A percentile compares a stretch with the other conserved stretches of the same genome.
Conservation (phyloP, 768 basidiomycete genomes). For the Mycena venus region DNA sequence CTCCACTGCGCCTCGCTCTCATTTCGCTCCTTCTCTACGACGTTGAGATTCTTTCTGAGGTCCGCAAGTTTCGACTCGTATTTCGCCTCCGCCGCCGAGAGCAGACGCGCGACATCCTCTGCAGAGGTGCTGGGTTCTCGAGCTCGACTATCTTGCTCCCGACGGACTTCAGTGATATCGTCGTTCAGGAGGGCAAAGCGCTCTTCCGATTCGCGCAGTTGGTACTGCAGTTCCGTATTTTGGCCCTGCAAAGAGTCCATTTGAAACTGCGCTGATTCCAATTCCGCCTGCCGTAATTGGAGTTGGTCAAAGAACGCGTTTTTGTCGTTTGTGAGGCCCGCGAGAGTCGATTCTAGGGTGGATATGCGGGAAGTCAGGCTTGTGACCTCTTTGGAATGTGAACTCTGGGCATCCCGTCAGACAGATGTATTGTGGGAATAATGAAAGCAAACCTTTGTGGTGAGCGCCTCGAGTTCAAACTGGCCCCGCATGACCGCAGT, state of each 20-base stretch:
- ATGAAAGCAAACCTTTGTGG: conserved; percentile 70
- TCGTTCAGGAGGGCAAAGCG: conserved; percentile 78
- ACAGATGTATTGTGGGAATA: conserved; percentile 1
- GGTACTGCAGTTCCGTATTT: conserved; percentile 88
- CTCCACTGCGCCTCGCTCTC: conserved; percentile 94
- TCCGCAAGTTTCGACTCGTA: conserved; percentile 85
- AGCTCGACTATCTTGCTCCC: conserved; percentile 65
- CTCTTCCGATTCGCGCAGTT: conserved; percentile 85
- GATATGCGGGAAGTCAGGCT: conserved; percentile 54
- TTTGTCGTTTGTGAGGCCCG: conserved; percentile 80
- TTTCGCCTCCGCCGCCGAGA: conserved; percentile 81
- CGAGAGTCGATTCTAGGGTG: conserved; percentile 79
- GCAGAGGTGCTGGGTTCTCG: conserved; percentile 62
- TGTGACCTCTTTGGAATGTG: conserved; percentile 78
- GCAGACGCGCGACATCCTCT: conserved; percentile 78
- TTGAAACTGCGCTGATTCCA: conserved; percentile 85
- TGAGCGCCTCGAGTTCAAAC: conserved; percentile 81
- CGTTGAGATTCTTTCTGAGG: conserved; percentile 70
- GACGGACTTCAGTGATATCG: conserved; percentile 74
- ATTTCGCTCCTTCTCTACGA: conserved; percentile 84
- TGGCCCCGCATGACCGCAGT: conserved; percentile 72
- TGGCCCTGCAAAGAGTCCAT: conserved; percentile 82
- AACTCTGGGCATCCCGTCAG: conserved; percentile 58
- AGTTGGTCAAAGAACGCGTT: conserved; percentile 87
- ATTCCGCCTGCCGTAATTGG: conserved; percentile 90